Evolutionary conservation across 441 rosid genomes (phyloP).

Genomic region (Jatropha podagrica): DNA sequence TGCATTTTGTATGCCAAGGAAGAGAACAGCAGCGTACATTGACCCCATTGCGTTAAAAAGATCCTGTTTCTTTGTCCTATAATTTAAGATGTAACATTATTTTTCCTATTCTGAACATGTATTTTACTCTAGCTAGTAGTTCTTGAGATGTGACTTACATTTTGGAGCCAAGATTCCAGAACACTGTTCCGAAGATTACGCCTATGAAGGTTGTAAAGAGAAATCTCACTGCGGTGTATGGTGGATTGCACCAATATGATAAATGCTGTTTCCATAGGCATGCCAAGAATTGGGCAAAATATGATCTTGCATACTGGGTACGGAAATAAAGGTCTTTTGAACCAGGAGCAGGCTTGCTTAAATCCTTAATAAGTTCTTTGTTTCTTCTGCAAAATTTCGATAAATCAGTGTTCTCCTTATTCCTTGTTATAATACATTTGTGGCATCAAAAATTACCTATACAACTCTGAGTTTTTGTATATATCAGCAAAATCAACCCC

Average conservation of each 20-base stretch:
- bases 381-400: slow-evolving; percentile 50
- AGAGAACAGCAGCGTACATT: slow-evolving; percentile 61
- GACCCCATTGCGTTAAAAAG: slow-evolving; percentile 69
- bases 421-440: not conserved
- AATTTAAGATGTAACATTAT: not conserved
- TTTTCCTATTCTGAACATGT: not conserved
- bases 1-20: slow-evolving; percentile 65
- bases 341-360: slow-evolving; percentile 55
- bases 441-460: slow-evolving; percentile 37
- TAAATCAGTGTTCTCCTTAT: not conserved
- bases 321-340: slow-evolving; percentile 64
- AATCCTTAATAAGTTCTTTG: slow-evolving; percentile 56
- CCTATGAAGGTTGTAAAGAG: slow-evolving; percentile 59
- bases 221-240: slow-evolving; percentile 72
- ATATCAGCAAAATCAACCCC: slow-evolving; percentile 58
- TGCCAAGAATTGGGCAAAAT: slow-evolving; percentile 55
- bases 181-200: slow-evolving; percentile 68
- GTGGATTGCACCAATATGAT: slow-evolving; percentile 87
- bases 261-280: slow-evolving; percentile 79
- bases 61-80: slow-evolving; percentile 46
- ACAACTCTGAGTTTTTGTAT: slow-evolving; percentile 63
- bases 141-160: slow-evolving; percentile 34
- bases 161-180: slow-evolving; percentile 74
- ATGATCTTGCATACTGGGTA: slow-evolving; percentile 54
- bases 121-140: not conserved